Base-by-base conservation (phyloP, 768 basidiomycete genomes). In the Suillus plorans region DNA sequence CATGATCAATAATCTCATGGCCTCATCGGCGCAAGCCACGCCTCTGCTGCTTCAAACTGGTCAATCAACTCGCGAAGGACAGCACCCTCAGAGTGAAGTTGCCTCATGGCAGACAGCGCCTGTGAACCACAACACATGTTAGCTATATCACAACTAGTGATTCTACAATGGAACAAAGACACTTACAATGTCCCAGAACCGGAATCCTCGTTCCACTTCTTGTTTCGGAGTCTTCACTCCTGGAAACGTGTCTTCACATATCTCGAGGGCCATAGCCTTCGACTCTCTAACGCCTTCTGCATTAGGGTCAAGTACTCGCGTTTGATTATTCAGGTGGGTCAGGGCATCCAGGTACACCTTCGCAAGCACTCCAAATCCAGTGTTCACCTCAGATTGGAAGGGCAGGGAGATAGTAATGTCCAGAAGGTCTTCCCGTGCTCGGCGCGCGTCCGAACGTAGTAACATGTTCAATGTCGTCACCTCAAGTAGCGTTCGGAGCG, bases 131-230 rank as follows among this genome's bases (percentile, higher is more conserved):
- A 63, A 58, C 68, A 49, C 77, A 70, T 69, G 72, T 73, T 69
- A 72, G 70, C 74, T 70, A 69, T 71, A 60, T 67, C 59, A 22
- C 36, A 34, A 64, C 53, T 22, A 37, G 22, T 47, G 45, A 63
- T 50, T 61, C 31, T 53, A 56, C 62, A 71, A 64, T 66, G 36
- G 59, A 62, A 64, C 61, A 64, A 60, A 66, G 56, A 52, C 44
- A 86, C 95, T 80, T 74, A 97, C 96, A 78, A 96, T 85, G 75
- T 98, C 95, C 97, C 97, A 99, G 83, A 99, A 99, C 72, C 97
- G 84, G 83, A 99, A 98, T 7, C 97, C 97, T 59, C 97, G 81
- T 78, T 97, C 95, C 64, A 99, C 91, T 82, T 99, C 97, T 66
- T 80, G 80, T 78, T 89, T 88, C 4, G 96, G 94, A 64, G 72